Evolutionary conservation across 129 eudicot genomes (phyloP), one percentile per base, ranked within the genome.

Genomic region (Chrysanthemum seticuspe): DNA sequence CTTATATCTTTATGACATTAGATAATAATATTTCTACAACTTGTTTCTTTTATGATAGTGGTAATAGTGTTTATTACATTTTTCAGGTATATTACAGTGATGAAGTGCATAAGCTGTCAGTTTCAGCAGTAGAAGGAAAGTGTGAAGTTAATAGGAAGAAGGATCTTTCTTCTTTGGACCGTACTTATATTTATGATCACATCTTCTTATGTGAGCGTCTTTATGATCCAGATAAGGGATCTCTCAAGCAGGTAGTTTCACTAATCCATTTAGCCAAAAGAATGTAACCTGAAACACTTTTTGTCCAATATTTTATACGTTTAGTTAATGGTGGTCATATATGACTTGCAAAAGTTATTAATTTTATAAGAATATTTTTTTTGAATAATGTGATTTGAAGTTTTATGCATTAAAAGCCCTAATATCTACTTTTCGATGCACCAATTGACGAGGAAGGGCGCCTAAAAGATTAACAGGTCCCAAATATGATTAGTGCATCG

Each of bases 81-180:
- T 53, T 65, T 27, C 86, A 87, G 92, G 83, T 87, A 19, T 87
- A 81, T 73, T 87, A 84, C 77, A 81, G 88, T 74, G 86, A 83
- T 70, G 69, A 84, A 66, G 69, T 48, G 36, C 71, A 62, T 25
- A 57, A 64, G 16, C 36, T 87, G 84, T 61, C 81, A 19, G 49
- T 79, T 21, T 68, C 62, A 23, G 79, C 81, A 47, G 23, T 87
- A 57, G 86, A 81, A 58, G 92, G 92, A 10, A 87, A 84, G 71
- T 87, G 92, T 84, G 85, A 84, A 81, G 88, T 87, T 48, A 81
- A 79, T 76, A 87, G 81, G 65, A 84, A 84, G 77, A 80, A 74
- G 3, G 78, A 79, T 27, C 57, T 87, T 67, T 68, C 78, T 65
- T 73, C 81, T 45, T 12, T 58, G 4, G 58, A 76, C 13, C 45